A percentile compares a stretch with the other conserved stretches of the same genome.
phyloP scores from a whole-genome alignment of 192 early-diverging fungal genomes.

The Mortierella hygrophila region DNA sequence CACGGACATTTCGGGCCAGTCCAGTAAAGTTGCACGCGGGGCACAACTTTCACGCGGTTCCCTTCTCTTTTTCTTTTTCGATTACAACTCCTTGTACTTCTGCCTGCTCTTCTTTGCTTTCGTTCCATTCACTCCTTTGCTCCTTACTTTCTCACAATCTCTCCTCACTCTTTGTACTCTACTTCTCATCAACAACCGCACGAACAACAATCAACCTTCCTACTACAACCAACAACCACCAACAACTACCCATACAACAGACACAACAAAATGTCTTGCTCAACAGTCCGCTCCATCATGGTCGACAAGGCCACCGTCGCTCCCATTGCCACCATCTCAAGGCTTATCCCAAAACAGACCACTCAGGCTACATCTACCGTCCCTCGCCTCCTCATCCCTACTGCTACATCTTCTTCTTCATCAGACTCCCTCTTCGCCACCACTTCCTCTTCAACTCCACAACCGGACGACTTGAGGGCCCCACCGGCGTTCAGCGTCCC shows the following conservation, averaged over 20 bases:
- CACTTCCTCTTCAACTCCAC: neutral
- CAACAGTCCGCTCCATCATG: constrained; percentile 35
- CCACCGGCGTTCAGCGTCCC: neutral
- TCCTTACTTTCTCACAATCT: neutral
- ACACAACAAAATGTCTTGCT: constrained; percentile 22
- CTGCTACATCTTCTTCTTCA: neutral
- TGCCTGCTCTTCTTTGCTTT: neutral
- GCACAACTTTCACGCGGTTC: constrained; percentile 3
- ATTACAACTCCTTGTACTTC: neutral
- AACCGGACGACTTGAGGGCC: neutral
- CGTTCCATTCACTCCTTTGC: neutral
- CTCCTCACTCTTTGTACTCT: constrained; percentile 5
- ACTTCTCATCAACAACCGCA: neutral
- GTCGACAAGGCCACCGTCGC: constrained; percentile 19
- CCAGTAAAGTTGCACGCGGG: neutral
- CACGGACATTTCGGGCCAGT: neutral
- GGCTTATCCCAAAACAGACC: constrained; percentile 20
- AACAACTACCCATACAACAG: neutral
- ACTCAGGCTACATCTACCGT: neutral
- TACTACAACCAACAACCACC: neutral
- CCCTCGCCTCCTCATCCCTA: neutral
- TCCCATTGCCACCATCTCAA: constrained; percentile 28
- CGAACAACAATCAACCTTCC: neutral
- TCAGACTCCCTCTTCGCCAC: neutral
- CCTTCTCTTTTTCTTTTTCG: neutral